Evolutionary conservation across 2,329 filamentous ascomycete species (phyloP), one percentile per base, ranked within the genome.

Genomic region (Colletotrichum tamarilloi): DNA sequence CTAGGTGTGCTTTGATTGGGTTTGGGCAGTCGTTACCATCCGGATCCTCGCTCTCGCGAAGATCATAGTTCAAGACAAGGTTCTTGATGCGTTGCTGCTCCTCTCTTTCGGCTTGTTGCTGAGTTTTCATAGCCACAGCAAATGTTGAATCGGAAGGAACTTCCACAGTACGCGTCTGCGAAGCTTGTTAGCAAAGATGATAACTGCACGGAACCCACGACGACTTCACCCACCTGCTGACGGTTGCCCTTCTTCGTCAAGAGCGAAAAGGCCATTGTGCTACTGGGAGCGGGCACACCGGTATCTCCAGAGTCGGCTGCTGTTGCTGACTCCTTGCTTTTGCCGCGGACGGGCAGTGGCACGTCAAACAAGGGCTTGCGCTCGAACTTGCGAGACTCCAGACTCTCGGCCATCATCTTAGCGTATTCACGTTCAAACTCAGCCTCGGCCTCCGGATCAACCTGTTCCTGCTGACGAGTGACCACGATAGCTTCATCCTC

Each of bases 11-110:
- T 77, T 78, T 78, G 74, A 84, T 84, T 80, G 87, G 82, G 80
- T 78, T 77, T 77, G 81, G 78, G 81, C 80, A 77, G 78, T 83
- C 80, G 86, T 91, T 89, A 97, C 95, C 92, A 86, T 97, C 94
- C 79, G 88, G 85, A 76, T 95, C 92, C 80, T 97, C 94, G 77
- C 87, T 92, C 79, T 97, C 95, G 64, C 94, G 92, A 80, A 98
- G 91, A 84, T 99, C 97, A 80, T 98, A 97, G 83, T 98, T 98
- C 77, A 99, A 87, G 67, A 99, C 97, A 58, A 99, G 88, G 79
- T 95, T 98, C 86, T 99, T 99, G 90, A 99, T 99, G 75, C 97
- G 94, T 82, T 98, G 95, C 82, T 99, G 96, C 82, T 99, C 97
- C 80, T 98, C 97, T 66, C 93, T 93, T 81, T 98, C 96, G 3